Conservation (phyloP, 2,329 filamentous ascomycete species). For the Cladosporium oxysporum region DNA sequence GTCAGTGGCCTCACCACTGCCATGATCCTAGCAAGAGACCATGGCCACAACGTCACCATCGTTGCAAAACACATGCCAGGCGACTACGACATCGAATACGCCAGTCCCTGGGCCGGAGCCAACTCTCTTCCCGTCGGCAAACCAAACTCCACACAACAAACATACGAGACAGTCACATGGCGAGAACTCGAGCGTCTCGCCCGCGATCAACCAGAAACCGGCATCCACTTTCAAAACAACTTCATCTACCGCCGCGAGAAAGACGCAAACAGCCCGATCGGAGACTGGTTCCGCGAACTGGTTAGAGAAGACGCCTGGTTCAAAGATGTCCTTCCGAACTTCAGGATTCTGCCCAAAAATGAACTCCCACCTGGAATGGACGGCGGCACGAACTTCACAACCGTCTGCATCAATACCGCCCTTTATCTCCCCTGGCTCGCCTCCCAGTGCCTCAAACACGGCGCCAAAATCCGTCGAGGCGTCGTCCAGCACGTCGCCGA, state of each 20-base stretch:
- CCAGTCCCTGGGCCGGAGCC: conserved; percentile 85
- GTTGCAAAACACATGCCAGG: conserved; percentile 90
- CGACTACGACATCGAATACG: conserved; percentile 88
- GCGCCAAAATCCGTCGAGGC: conserved; percentile 57
- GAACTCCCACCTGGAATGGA: conserved; percentile 64
- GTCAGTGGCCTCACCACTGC: conserved; percentile 68
- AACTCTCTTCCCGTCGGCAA: conserved; percentile 64
- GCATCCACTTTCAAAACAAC: conserved; percentile 72
- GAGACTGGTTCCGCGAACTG: conserved; percentile 66
- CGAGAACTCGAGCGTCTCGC: conserved; percentile 46
- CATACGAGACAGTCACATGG: conserved; percentile 49
- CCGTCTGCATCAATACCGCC: conserved; percentile 87
- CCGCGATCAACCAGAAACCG: conserved; percentile 70
- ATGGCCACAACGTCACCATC: conserved; percentile 64
- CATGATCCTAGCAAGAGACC: conserved; percentile 59
- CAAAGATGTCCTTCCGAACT: conserved; percentile 67
- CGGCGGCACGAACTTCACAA: conserved; percentile 74
- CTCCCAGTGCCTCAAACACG: conserved; percentile 73
- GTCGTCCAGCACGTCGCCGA: conserved; percentile 68
- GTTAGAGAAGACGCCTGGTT: conserved; percentile 71
- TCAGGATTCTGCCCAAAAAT: conserved; percentile 34
- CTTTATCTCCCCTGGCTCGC: conserved; percentile 86
- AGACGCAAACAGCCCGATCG: conserved; percentile 58
- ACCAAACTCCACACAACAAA: conserved; percentile 38
- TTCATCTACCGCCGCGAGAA: conserved; percentile 61